Evolutionary conservation across 345 rosid genomes (phyloP).

Genomic region (Eucalyptus regnans): DNA sequence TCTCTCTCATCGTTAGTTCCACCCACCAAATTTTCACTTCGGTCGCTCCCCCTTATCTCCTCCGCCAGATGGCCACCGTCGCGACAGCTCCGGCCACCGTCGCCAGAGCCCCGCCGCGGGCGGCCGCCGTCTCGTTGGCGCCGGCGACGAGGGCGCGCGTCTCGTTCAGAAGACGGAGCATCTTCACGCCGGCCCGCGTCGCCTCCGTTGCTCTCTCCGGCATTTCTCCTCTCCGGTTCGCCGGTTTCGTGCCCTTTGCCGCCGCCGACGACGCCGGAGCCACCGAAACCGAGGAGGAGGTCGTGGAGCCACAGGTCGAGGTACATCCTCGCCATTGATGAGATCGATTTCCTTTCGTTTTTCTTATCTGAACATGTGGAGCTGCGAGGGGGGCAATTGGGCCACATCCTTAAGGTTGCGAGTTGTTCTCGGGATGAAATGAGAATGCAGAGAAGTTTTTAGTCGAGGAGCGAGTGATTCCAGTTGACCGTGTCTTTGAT

Average conservation of each 20-base stretch:
- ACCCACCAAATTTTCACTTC: background rate
- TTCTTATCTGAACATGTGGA: background rate
- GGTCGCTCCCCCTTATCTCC: background rate
- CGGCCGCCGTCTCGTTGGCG: conserved; percentile 1
- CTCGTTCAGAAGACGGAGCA: conserved; percentile 23
- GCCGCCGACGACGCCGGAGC: conserved; percentile 52
- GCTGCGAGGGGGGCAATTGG: background rate
- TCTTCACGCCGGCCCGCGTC: background rate
- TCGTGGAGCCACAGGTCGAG: conserved; percentile 47
- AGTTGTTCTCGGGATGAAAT: background rate
- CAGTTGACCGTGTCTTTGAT: background rate
- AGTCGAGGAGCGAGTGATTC: background rate
- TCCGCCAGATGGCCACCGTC: conserved; percentile 50
- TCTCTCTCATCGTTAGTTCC: background rate
- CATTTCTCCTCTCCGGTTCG: conserved; percentile 21
- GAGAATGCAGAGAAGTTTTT: background rate
- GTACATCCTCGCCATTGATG: conserved; percentile 8
- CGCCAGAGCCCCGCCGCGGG: conserved; percentile 14
- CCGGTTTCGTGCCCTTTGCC: conserved; percentile 35
- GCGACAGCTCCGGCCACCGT: conserved; percentile 45
- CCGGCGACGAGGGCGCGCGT: conserved; percentile 18
- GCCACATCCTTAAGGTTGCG: background rate
- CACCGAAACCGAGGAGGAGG: conserved; percentile 24
- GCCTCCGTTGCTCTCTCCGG: conserved; percentile 17
- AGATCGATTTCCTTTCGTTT: background rate